phyloP scores from a whole-genome alignment of 208 protist genomes.

The Jaenimonas drosophilae region DNA sequence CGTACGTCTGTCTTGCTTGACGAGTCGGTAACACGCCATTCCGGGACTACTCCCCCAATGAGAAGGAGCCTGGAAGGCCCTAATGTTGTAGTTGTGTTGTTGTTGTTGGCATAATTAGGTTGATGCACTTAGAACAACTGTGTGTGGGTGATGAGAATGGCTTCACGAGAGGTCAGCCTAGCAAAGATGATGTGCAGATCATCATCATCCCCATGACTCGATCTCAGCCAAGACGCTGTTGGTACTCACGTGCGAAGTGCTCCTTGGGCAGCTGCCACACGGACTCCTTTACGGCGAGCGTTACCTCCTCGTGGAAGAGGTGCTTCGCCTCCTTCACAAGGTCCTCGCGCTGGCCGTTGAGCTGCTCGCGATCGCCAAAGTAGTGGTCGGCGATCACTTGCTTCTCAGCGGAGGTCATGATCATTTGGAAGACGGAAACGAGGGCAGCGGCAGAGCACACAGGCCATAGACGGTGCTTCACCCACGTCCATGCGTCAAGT shows the following conservation, averaged over 20 bases:
- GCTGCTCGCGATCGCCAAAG: conserved; percentile 31
- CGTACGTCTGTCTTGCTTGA: no score
- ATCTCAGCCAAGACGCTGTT: conserved; percentile 17
- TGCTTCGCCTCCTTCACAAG: conserved; percentile 40
- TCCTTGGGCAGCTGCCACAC: conserved; percentile 65
- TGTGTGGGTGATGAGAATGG: no score
- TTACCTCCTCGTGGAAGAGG: conserved; percentile 75
- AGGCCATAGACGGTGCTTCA: conserved; percentile 63
- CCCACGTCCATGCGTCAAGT: conserved; percentile 41
- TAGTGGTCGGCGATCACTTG: conserved; percentile 80
- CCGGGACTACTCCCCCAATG: neutral
- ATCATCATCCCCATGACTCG: no score
- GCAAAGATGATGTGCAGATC: no score
- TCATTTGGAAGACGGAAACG: conserved; percentile 65
- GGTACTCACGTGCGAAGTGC: conserved; percentile 56
- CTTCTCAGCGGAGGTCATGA: conserved; percentile 68
- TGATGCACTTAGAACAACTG: no score
- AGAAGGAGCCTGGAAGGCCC: neutral
- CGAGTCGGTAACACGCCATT: no score
- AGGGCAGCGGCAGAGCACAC: conserved; percentile 67
- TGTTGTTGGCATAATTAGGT: neutral
- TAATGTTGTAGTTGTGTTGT: neutral
- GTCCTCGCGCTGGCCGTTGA: conserved; percentile 24
- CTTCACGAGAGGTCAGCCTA: no score
- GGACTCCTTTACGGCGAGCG: conserved; percentile 68